Evolutionary conservation across 1,139 yeast genomes (phyloP).

Genomic region (Diutina catenulata): DNA sequence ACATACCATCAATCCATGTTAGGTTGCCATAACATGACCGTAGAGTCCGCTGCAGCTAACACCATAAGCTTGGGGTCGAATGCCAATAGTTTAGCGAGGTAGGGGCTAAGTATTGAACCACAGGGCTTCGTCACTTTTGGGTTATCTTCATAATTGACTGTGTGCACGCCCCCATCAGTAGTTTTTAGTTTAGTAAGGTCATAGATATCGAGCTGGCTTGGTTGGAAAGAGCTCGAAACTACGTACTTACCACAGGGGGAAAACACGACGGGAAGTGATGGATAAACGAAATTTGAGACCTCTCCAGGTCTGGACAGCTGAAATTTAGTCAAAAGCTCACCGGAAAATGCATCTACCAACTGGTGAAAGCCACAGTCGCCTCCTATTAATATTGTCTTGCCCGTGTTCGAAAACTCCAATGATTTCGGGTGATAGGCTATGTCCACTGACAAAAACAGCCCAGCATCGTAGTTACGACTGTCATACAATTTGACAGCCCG

Average conservation of each 20-base stretch:
- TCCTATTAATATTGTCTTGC: constrained; percentile 57
- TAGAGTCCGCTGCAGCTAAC: constrained; percentile 71
- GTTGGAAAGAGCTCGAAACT: constrained; percentile 40
- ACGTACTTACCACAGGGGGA: constrained; percentile 76
- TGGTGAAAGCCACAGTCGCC: constrained; percentile 45
- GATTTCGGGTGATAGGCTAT: constrained; percentile 27
- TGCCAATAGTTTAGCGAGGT: constrained; percentile 48
- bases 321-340: constrained; percentile 42
- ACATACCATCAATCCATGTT: too few relatives aligned
- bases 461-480: constrained; percentile 41
- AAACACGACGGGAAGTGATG: constrained; percentile 52
- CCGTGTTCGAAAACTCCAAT: constrained; percentile 76
- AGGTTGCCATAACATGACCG: constrained; percentile 25
- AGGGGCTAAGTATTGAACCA: constrained; percentile 18
- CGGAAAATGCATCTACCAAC: constrained; percentile 63
- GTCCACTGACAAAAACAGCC: constrained; percentile 36
- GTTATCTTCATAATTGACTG: not conserved
- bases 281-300: constrained; percentile 25
- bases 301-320: constrained; percentile 13
- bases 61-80: constrained; percentile 73
- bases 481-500: constrained; percentile 51
- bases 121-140: constrained; percentile 15
- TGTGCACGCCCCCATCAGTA: constrained; percentile 16
- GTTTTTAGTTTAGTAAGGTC: constrained; percentile 34
- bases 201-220: constrained; percentile 37